Evolutionary conservation across 2,329 filamentous ascomycete genomes (phyloP), one percentile per base, ranked within the genome.

Genomic region (Microdochium bolleyi): DNA sequence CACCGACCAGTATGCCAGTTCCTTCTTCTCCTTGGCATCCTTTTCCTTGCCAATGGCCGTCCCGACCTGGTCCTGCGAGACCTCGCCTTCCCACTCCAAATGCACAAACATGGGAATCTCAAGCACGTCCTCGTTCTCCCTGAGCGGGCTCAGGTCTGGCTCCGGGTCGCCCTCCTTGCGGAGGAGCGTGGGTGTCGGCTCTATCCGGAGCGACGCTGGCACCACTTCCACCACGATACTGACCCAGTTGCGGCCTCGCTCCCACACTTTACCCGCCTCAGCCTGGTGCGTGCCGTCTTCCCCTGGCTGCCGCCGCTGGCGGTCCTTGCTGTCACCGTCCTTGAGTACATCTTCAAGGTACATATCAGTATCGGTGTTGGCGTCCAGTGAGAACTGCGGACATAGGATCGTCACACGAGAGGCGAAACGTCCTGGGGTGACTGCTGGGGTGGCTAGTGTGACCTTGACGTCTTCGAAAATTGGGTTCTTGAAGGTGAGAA

Each of bases 241-340:
- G 16, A 94, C 94, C 89, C 92, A 96, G 67, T 97, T 99, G 34
- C 92, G 79, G 0, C 92, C 92, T 52, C 86, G 82, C 57, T 96
- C 92, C 88, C 90, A 99, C n/a, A 97, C 85, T 70, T 97, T 97
- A 51, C 92, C 94, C 0, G 89, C 89, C 68, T 95, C 91, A 16
- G 88, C 82, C 63, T 83, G 84, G 49, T 83, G 79, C 50, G 65
- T 46, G 64, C 73, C 61, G 55, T 68, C 72, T 62, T 71, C 73
- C 61, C 65, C 65, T 61, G 62, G 71, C 64, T 62, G 64, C 58
- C 64, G 67, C 65, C 66, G 66, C 65, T 70, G 59, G 64, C 57
- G 65, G 27, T 74, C 70, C 49, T 63, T 58, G 22, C 66, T 46
- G 24, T 21, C 65, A 50, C 65, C 67, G 56, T 78, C 82, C 65